These are phyloP conservation scores for Leccinellum albellum DNA, from an alignment of 768 basidiomycete species.

Conservation along the genomic window DNA sequence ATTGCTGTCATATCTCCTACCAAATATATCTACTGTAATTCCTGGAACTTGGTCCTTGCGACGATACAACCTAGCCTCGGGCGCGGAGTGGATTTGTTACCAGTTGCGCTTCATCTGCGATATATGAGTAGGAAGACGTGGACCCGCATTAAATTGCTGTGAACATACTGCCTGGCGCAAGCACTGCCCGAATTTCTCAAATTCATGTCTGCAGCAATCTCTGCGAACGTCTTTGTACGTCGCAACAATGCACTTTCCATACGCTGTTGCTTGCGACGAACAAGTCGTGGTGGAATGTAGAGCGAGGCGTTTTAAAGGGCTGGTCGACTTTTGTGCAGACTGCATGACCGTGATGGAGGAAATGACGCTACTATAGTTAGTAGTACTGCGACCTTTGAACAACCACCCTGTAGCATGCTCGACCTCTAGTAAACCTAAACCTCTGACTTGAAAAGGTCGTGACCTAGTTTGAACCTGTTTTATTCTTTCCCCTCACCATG, in stretches of 20 bases:
- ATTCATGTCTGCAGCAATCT: slow-evolving; percentile 83
- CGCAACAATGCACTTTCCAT: slow-evolving; percentile 85
- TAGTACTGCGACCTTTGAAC: not conserved
- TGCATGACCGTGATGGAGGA: slow-evolving; percentile 12
- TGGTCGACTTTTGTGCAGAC: slow-evolving; percentile 29
- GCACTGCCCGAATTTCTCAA: slow-evolving; percentile 78
- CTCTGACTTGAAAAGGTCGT: not conserved
- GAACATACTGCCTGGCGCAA: slow-evolving; percentile 70
- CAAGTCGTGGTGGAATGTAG: slow-evolving; percentile 70
- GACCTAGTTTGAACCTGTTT: not conserved
- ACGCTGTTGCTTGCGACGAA: slow-evolving; percentile 64
- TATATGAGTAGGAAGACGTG: not conserved
- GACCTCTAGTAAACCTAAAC: slow-evolving; percentile 2
- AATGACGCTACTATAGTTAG: not conserved
- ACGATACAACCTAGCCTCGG: slow-evolving; percentile 1
- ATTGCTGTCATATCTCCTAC: slow-evolving; percentile 6
- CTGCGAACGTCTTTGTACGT: slow-evolving; percentile 81
- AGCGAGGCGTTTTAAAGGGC: slow-evolving; percentile 63
- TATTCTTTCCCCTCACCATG: slow-evolving; percentile 34
- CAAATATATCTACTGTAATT: slow-evolving; percentile 17
- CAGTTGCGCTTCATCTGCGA: slow-evolving; percentile 55
- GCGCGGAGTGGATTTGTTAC: slow-evolving; percentile 27
- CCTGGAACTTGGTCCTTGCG: slow-evolving; percentile 8
- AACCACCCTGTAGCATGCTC: not conserved
- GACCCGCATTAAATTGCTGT: not conserved